Base-by-base conservation (phyloP, 2,329 filamentous ascomycete species). In the Neodidymelliopsis sp. region DNA sequence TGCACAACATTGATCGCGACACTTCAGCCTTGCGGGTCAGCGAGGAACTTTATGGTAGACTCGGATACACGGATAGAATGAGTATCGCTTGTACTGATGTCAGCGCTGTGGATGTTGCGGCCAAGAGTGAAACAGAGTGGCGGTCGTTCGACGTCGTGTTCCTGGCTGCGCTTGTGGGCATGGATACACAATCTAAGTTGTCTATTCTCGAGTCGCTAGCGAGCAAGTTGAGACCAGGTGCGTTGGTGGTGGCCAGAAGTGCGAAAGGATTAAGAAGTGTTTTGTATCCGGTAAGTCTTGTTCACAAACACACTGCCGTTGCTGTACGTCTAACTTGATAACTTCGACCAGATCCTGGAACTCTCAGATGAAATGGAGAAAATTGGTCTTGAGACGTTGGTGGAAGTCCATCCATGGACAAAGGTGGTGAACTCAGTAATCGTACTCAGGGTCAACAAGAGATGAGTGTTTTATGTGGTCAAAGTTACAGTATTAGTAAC, bases 401-500 rank as follows among this genome's bases (percentile, higher is more conserved):
- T 75, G 0, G 74, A 76, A 6, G 70, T 80, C 27, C 78, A 81
- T 59, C 80, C 80, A 1, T 78, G 76, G 59, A 75, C 73, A 2
- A 65, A 75, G 36, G 75, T 81, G 2, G 77, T 82, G 3, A 82
- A 82, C 53, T 80, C 77, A 6, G 73, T 80, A 2, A 69, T 80
- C 35, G 66, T 81, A 20, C 34, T 71, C 25, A 59, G 59, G 38
- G 69, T 48, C 6, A 62, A 52, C 31, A 30, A 47, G 34, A 30
- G 31, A 25, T 49, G 13, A 30, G 15, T n/a, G n/a, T n/a, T n/a
- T n/a, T n/a, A n/a, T n/a, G n/a, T n/a, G n/a, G n/a, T n/a, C n/a
- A n/a, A n/a, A n/a, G n/a, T n/a, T n/a, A n/a, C n/a, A n/a, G n/a
- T n/a, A n/a, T n/a, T n/a, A n/a, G n/a, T n/a, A n/a, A n/a, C n/a